These are phyloP conservation scores for Hirsutella rhossiliensis DNA, from an alignment of 2,329 filamentous ascomycete species.

Conservation along the genomic window DNA sequence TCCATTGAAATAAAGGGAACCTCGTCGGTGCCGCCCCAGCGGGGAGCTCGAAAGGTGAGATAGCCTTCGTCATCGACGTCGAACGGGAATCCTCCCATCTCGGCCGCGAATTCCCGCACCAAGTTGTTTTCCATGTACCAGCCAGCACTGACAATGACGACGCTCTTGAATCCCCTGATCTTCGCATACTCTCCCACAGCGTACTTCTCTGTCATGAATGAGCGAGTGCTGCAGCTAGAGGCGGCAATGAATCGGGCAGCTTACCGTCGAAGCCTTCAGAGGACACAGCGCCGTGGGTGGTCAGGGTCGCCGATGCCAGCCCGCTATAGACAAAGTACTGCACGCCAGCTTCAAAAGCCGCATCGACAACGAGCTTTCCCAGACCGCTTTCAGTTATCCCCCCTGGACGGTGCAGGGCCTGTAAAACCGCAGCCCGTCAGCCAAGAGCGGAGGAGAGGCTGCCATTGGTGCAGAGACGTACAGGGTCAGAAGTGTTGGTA, in stretches of 20 bases:
- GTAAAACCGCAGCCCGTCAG: too few species aligned
- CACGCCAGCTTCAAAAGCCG: conserved; percentile 19
- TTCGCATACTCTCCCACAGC: conserved; percentile 24
- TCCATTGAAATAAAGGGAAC: conserved; percentile 26
- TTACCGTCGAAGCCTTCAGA: background rate
- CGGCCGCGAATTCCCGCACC: conserved; percentile 10
- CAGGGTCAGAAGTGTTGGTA: conserved; percentile 18
- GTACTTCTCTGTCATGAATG: conserved; percentile 19
- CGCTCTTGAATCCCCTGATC: conserved; percentile 18
- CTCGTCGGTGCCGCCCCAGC: conserved; percentile 23
- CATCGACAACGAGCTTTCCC: conserved; percentile 21
- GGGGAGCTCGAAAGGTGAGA: conserved; percentile 10
- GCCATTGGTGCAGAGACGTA: conserved; percentile 13
- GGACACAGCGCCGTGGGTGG: conserved; percentile 16
- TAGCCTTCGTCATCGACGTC: background rate
- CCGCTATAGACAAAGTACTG: conserved; percentile 24
- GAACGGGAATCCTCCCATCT: background rate
- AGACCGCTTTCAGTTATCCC: background rate
- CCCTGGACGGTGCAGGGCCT: too few species aligned
- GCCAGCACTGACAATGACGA: conserved; percentile 22
- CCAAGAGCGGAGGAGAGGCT: conserved; percentile 10
- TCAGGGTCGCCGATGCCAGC: conserved; percentile 16
- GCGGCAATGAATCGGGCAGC: background rate
- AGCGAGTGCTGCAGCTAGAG: too few species aligned
- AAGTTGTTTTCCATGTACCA: conserved; percentile 33